Percentiles rank a stretch among this genome's conserved stretches.
Conservation (phyloP, 805 yeast genomes). For the Suhomyces faveliae region DNA sequence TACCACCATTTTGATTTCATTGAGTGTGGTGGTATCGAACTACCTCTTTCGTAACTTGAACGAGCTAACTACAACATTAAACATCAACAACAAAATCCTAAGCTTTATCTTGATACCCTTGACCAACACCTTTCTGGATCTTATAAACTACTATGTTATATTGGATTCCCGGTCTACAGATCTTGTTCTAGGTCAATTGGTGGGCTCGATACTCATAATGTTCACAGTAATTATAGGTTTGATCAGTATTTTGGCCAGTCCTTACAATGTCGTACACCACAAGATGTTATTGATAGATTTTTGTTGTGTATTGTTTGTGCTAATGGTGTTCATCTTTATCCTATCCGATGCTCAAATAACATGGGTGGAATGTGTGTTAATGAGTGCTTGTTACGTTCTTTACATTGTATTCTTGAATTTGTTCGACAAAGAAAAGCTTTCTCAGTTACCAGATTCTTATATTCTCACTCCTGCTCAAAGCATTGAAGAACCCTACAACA, state of each 20-base stretch:
- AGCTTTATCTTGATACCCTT: constrained; percentile 36
- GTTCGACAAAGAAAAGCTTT: constrained; percentile 7
- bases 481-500: constrained; percentile 14
- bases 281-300: constrained; percentile 25
- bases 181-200: constrained; percentile 36
- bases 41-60: constrained; percentile 32
- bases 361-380: constrained; percentile 24
- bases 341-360: constrained; percentile 37
- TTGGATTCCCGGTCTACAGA: constrained; percentile 28
- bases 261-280: constrained; percentile 22
- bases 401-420: constrained; percentile 25
- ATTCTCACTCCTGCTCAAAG: not conserved
- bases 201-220: constrained; percentile 35
- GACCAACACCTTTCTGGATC: constrained; percentile 38
- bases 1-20: constrained; percentile 19
- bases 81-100: constrained; percentile 28
- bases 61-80: constrained; percentile 21
- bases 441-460: not conserved
- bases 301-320: constrained; percentile 26
- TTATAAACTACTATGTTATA: constrained; percentile 33
- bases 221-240: constrained; percentile 35
- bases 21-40: constrained; percentile 35
- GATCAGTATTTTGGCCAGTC: constrained; percentile 22
- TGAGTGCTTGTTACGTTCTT: constrained; percentile 22
- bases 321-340: constrained; percentile 26